Conservation (phyloP, 2,329 filamentous ascomycete genomes). For the Elsinoe australis region DNA sequence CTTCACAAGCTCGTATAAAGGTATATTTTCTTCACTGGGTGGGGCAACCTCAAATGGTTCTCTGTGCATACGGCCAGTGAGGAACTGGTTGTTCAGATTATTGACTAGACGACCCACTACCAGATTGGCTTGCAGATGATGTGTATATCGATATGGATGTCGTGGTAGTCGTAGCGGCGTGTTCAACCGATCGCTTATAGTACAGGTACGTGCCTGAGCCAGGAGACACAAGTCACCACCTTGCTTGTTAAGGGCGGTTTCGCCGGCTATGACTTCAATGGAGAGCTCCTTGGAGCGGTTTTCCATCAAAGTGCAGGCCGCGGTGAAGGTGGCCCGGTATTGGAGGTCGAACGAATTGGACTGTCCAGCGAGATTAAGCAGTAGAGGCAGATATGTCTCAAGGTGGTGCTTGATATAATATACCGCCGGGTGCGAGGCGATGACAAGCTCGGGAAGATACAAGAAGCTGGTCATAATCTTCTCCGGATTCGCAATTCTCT, state of each 20-base stretch:
- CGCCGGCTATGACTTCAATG: no score
- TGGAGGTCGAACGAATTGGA: not conserved
- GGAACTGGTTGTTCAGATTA: not conserved
- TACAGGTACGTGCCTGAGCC: not conserved
- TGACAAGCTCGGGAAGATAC: not conserved
- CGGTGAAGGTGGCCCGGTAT: not conserved
- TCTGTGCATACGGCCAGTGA: not conserved
- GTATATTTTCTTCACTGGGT: no score
- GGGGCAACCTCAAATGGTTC: not conserved
- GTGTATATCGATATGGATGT: not conserved
- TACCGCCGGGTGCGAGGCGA: not conserved
- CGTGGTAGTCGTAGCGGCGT: not conserved
- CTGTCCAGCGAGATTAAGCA: not conserved
- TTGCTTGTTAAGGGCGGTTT: not conserved
- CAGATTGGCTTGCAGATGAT: not conserved
- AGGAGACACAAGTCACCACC: not conserved
- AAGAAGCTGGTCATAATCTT: no score
- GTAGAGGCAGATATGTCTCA: not conserved
- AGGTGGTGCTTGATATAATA: not conserved
- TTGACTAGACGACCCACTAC: not conserved
- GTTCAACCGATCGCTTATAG: not conserved
- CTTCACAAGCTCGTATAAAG: no score
- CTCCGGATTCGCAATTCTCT: no score
- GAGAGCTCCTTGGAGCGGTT: no score
- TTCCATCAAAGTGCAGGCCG: not conserved